Evolutionary conservation across 2,329 filamentous ascomycete genomes (phyloP).

Genomic region (Pseudogymnoascus sp.): DNA sequence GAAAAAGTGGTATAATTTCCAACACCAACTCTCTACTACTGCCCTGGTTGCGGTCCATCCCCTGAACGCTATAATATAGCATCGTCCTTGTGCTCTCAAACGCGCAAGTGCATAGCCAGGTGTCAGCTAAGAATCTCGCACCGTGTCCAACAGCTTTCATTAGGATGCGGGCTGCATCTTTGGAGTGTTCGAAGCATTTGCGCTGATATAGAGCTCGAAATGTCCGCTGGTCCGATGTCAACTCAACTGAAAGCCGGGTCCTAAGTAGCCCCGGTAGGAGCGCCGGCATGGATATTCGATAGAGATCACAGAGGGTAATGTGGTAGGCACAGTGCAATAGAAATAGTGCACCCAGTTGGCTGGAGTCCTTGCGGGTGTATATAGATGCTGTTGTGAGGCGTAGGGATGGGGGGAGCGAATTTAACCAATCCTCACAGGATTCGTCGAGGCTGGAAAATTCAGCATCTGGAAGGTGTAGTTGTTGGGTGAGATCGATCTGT

Average conservation of each 20-base stretch:
- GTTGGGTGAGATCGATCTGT: slow-evolving; percentile 32
- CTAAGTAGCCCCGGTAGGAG: slow-evolving; percentile 36
- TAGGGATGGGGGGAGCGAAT: slow-evolving; percentile 37
- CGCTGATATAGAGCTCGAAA: slow-evolving; percentile 23
- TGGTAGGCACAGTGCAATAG: slow-evolving; percentile 42
- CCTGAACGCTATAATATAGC: slow-evolving; percentile 40
- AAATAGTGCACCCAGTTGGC: slow-evolving; percentile 39
- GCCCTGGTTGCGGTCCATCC: slow-evolving; percentile 29
- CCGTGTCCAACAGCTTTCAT: slow-evolving; percentile 37
- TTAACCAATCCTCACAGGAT: slow-evolving; percentile 36
- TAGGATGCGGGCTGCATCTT: slow-evolving; percentile 30
- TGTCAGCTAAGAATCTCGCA: slow-evolving; percentile 36
- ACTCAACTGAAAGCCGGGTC: slow-evolving; percentile 34
- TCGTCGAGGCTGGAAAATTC: slow-evolving; percentile 36
- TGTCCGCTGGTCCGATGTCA: slow-evolving; percentile 32
- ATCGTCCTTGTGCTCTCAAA: slow-evolving; percentile 43
- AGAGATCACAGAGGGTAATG: slow-evolving; percentile 39
- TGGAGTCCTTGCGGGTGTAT: slow-evolving; percentile 40
- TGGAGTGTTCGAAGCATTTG: slow-evolving; percentile 7
- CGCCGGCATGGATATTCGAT: slow-evolving; percentile 40
- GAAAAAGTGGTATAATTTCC: slow-evolving; percentile 1
- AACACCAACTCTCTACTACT: slow-evolving; percentile 1
- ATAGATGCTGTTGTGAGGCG: slow-evolving; percentile 39
- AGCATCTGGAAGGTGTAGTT: slow-evolving; percentile 38
- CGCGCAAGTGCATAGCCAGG: slow-evolving; percentile 39